A percentile compares a stretch with the other conserved stretches of the same genome.
These are phyloP conservation scores for Paecilomyces niveus DNA, from an alignment of 2,329 filamentous ascomycete genomes.

Conservation along the genomic window DNA sequence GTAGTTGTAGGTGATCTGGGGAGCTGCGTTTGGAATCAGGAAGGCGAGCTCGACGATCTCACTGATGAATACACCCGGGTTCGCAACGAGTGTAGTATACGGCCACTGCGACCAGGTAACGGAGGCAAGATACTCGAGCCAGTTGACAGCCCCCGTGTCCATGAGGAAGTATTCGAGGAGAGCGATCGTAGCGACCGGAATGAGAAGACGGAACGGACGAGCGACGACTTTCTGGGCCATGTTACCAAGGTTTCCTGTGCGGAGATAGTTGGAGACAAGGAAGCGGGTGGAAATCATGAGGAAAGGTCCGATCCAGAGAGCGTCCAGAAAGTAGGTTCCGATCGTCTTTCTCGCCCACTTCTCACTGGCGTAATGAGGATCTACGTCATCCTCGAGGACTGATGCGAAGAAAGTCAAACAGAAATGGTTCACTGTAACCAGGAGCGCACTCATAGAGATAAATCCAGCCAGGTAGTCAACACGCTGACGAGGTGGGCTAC, in stretches of 20 bases:
- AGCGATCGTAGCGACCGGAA: conserved; percentile 38
- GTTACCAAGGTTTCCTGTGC: conserved; percentile 34
- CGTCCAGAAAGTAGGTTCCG: conserved; percentile 39
- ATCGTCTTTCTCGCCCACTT: conserved; percentile 35
- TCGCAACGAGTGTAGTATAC: conserved; percentile 33
- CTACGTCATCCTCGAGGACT: conserved; percentile 29
- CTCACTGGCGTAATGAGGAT: conserved; percentile 34
- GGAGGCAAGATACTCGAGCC: conserved; percentile 39
- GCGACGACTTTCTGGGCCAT: conserved; percentile 40
- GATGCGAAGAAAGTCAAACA: conserved; percentile 38
- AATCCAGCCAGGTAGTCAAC: conserved; percentile 43
- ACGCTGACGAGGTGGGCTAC: conserved; percentile 7
- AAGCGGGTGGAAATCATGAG: conserved; percentile 44
- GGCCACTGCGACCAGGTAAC: conserved; percentile 44
- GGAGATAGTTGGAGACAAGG: conserved; percentile 35
- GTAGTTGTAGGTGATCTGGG: conserved; percentile 42
- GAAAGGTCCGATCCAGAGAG: conserved; percentile 44
- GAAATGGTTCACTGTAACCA: conserved; percentile 42
- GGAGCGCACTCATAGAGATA: conserved; percentile 36
- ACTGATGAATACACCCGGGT: conserved; percentile 38
- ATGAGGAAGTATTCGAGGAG: conserved; percentile 43
- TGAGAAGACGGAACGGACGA: conserved; percentile 40
- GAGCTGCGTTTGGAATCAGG: conserved; percentile 41
- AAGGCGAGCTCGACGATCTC: conserved; percentile 40
- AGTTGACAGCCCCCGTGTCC: conserved; percentile 36